Evolutionary conservation across 371 early-diverging fungal species (phyloP), one percentile per base, ranked within the genome.

Genomic region (Syncephalis fuscata): DNA sequence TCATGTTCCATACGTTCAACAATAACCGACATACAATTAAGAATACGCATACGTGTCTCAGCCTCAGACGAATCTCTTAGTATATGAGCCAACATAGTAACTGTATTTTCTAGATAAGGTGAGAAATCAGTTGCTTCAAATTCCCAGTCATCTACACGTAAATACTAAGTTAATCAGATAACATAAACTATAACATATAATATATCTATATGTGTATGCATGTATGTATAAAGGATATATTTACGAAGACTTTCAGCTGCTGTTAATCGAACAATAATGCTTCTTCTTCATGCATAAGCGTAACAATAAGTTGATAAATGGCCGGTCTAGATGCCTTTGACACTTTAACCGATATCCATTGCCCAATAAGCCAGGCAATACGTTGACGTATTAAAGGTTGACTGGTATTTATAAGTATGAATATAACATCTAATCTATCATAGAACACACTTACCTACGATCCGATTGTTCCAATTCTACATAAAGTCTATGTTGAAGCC

Each of bases 261-360:
- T 0, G 84, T 76, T 45, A 91, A 64, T 4, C 88, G 77, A n/a
- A 90, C 87, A 14, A 86, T 81, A 54, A 88, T 53, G 48, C 82
- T 43, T 80, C 74, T 8, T 70, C 70, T 1, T 73, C 62, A 3
- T 53, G 52, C 66, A 88, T 71, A n/a, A 88, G 62, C 43, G 73
- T 68, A 23, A 86, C 45, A 40, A 90, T 61, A 5, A 76, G 63
- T 39, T 70, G 63, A 57, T 89, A 91, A 2, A 85, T 73, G 5
- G 60, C 60, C 16, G 74, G 68, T 9, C 84, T 70, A 37, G 74
- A 66, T 0, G 71, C 67, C 9, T 74, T 73, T 32, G 77, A 71
- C 22, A 80, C 63, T 25, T 88, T 82, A 50, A 89, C 86, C 7
- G 67, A 67, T 17, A 89, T 73, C 90, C 91, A 93, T 55, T 74